These are phyloP conservation scores for Fraxinus latifolia DNA, from an alignment of 305 asterid species.

Conservation along the genomic window DNA sequence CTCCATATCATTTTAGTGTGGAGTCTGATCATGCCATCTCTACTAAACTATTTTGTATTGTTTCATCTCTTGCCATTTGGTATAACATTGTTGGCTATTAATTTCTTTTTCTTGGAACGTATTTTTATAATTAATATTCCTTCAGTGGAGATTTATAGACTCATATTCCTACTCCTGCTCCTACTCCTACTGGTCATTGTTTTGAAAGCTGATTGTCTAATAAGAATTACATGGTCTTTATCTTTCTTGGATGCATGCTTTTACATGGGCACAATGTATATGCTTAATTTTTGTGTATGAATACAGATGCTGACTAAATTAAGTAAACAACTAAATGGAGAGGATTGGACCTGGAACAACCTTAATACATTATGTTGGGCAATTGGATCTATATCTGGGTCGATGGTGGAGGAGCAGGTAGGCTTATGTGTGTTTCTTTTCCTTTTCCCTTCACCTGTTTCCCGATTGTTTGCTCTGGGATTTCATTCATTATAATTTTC, in stretches of 20 bases:
- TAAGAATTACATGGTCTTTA: not conserved
- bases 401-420: constrained; percentile 99
- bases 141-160: not conserved
- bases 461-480: not conserved
- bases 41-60: not conserved
- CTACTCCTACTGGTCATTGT: not conserved
- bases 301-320: constrained; percentile 84
- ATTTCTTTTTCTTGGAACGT: not conserved
- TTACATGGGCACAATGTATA: constrained; percentile 9
- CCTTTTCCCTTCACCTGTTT: not conserved
- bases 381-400: constrained; percentile 96
- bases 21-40: not conserved
- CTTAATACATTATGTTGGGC: constrained; percentile 99
- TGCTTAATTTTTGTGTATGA: not conserved
- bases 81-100: not conserved
- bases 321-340: constrained; percentile 80
- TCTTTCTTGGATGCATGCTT: not conserved
- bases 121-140: not conserved
- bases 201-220: not conserved
- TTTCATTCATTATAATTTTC: not conserved
- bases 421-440: not conserved
- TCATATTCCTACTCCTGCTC: not conserved
- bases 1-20: not conserved
- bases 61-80: not conserved
- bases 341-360: constrained; percentile 99